Conservation (phyloP, 176 grass and related monocot species). For the Carex parvula region DNA sequence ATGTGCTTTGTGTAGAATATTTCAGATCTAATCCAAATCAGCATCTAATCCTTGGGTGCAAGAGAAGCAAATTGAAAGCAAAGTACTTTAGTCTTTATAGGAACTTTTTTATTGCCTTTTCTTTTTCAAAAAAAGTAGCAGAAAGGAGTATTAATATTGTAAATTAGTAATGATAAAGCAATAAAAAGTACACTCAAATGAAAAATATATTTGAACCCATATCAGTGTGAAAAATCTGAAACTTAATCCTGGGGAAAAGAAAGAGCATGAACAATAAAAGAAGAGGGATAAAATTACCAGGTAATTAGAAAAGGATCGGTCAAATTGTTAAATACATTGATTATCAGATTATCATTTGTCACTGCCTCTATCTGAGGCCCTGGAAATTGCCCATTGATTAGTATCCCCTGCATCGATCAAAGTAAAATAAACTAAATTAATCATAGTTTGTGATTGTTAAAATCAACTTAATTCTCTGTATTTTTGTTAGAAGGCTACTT, state of each 20-base stretch:
- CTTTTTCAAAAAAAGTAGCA: neutral
- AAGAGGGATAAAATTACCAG: constrained; percentile 38
- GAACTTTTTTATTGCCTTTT: neutral
- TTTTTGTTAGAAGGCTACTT: neutral
- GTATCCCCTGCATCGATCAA: constrained; percentile 60
- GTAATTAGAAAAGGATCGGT: constrained; percentile 76
- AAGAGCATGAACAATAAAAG: neutral
- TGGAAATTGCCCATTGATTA: constrained; percentile 98
- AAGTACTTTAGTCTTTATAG: neutral
- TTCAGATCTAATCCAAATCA: neutral
- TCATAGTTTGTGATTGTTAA: neutral
- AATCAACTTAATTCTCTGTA: neutral
- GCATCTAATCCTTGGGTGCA: neutral
- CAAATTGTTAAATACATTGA: constrained; percentile 95
- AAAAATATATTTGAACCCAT: neutral
- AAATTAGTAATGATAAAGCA: neutral
- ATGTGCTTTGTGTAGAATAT: constrained; percentile 11
- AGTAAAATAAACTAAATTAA: neutral
- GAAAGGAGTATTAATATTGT: neutral
- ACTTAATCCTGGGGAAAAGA: neutral
- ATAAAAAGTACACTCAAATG: neutral
- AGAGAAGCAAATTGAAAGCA: constrained; percentile 21
- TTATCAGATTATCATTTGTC: constrained; percentile 93
- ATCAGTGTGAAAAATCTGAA: neutral
- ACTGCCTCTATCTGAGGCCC: constrained; percentile 93